Base-by-base conservation (phyloP, 2,329 filamentous ascomycete species). In the Calonectria crousiana region DNA sequence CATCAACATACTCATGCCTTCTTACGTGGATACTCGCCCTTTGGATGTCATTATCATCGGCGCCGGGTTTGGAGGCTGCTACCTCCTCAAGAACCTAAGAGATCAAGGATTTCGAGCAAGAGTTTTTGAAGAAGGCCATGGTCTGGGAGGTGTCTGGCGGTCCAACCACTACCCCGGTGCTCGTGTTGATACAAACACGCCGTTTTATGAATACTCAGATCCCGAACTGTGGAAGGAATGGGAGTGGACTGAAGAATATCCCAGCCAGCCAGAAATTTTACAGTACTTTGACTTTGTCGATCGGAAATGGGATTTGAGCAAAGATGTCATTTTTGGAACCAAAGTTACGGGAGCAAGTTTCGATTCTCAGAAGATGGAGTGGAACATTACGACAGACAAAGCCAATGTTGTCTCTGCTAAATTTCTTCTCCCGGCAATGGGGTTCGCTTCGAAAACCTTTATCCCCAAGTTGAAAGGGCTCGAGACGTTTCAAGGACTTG, bases 261-360 rank as follows among this genome's bases (percentile, higher is more conserved):
- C 83, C 0, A 75, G 82, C 0, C 83, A 84, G 68, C 74, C 81
- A 14, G 85, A 89, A 67, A 78, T 88, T 0, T 80, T 83, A n/a
- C 75, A 72, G 8, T 88, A 89, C 73, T 88, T 88, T 68, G 80
- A 85, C 56, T 85, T 86, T 71, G 84, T 88, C 8, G 86, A 86
- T 49, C 79, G 83, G 18, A 84, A 84, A 32, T 81, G 85, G 44
- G 78, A 85, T 16, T 74, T 88, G 26, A 87, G 83, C 65, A 87
- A 84, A 47, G 82, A 87, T 60, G 83, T 83, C 47, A 81, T 81
- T 18, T 89, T 88, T 74, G 80, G 86, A 36, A 83, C 82, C 5
- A 83, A 84, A 3, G 85, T 89, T 1, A 76, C 80, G 1, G 81
- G 79, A 1, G 86, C 86, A 0, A 73, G 80, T 2, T 89, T 86